Conservation (phyloP, 2,329 filamentous ascomycete species). For the Verticillium nonalfalfae region DNA sequence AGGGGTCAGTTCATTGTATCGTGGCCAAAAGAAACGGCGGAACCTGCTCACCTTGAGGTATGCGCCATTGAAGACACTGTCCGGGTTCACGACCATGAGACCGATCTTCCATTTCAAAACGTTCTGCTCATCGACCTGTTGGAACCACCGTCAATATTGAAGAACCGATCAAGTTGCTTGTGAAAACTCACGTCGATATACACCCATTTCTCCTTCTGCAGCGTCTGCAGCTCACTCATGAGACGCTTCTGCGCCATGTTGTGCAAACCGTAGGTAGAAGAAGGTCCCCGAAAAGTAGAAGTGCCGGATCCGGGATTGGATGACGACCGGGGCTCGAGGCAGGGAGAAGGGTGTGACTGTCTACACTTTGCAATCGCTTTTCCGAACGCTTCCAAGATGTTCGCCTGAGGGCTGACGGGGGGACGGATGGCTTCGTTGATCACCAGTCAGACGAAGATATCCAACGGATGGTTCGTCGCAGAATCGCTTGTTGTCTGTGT, state of each 20-base stretch:
- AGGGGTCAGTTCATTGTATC: neutral
- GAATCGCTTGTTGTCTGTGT: neutral
- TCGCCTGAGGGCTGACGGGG: neutral
- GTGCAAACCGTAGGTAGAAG: neutral
- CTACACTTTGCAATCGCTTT: neutral
- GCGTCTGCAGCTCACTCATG: constrained; percentile 78
- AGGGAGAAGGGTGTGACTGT: neutral
- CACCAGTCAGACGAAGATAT: too few relatives aligned
- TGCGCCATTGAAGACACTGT: constrained; percentile 85
- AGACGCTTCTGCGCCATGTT: constrained; percentile 63
- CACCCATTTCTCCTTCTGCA: constrained; percentile 90
- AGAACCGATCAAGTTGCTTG: too few relatives aligned
- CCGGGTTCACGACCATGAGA: constrained; percentile 86
- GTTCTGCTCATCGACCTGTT: constrained; percentile 71
- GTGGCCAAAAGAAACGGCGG: neutral
- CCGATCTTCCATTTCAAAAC: constrained; percentile 84
- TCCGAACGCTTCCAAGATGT: neutral
- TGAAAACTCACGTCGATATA: constrained; percentile 65
- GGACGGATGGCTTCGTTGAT: too few relatives aligned
- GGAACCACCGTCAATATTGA: constrained; percentile 6
- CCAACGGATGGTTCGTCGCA: neutral
- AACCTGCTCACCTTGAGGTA: constrained; percentile 63
- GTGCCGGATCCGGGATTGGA: neutral
- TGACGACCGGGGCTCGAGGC: neutral
- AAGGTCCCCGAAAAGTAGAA: neutral